Evolutionary conservation across 208 protist genomes (phyloP), one percentile per base, ranked within the genome.

Genomic region (Trypanosoma rangeli): DNA sequence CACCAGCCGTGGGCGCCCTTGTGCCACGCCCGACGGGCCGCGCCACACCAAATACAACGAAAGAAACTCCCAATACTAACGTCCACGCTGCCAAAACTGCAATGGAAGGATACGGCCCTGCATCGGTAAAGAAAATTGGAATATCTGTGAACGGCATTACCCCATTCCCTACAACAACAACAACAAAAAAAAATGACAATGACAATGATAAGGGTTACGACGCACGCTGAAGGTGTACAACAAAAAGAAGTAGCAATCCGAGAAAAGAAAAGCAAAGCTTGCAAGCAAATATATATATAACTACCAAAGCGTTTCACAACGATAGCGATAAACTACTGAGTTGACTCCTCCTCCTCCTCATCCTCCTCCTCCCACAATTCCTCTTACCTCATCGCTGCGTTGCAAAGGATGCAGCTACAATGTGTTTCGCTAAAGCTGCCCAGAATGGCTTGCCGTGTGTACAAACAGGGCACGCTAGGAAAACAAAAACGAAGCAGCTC

Each of bases 21-120:
- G 42, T 57, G 28, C 67, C 63, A 18, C 67, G 58, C 1, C 72
- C 73, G 0, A 76, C 44, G 22, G 67, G 75, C 1, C 85, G 80
- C 16, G 81, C 20, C 7, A 87, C 67, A 3, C 76, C 73, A 76
- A 91, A 91, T 10, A 91, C 61, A 3, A 78, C 1, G 8, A 76
- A 77, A 0, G 83, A 79, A n/a, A 49, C 28, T 10, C 65, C 46
- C 24, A 79, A 83, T 0, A 83, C 9, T 39, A 74, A 60, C 13
- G 74, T 28, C 82, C 85, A 85, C 13, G 66, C 49, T 0, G 46
- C 13, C 5, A 71, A 53, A 12, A 78, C 64, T 16, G n/a, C 13
- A 5, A 78, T 9, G 5, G 72, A 71, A 1, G 73, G 69, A 44
- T 78, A 79, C 0, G 65, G 62, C 0, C 74, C 82, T n/a, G 80